Evolutionary conservation across 352 stramenopile genomes (phyloP), one percentile per base, ranked within the genome.

Genomic region (Pythium chondricola): DNA sequence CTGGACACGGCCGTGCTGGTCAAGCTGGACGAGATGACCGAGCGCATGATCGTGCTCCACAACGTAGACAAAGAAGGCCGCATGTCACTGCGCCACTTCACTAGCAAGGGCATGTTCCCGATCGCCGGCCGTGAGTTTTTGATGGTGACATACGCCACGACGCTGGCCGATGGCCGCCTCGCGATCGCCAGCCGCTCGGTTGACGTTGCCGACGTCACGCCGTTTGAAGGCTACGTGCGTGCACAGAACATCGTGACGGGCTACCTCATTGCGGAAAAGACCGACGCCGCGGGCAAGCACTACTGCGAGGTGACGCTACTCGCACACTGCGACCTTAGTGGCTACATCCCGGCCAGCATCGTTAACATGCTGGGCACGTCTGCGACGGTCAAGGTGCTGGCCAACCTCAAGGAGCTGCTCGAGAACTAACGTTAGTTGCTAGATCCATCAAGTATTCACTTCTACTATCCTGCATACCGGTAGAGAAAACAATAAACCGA

Each of bases 321-420:
- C 4, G 81, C 77, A 22, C 81, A 92, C 57, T 77, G 74, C 43
- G 79, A 92, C 42, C 59, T 92, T 41, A 57, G 71, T 8, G 81
- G 81, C n/a, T 89, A 81, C 61, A 87, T 92, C 52, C 81, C 81
- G 24, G 66, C 81, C 20, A 75, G 66, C 43, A 69, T 92, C 44
- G 75, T 89, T 61, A 92, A 89, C 68, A 85, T 86, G 75, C 74
- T 90, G 41, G 79, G 79, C 56, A 90, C 79, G 56, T 90, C 79
- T 5, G 75, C 79, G n/a, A 90, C 79, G 2, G 70, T 86, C 52
- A 86, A 90, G 64, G 74, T 88, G 35, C 68, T 90, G n/a, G 58
- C 65, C 42, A 88, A 75, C 58, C 65, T 90, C 48, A 68, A 85
- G 56, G 58, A 51, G 14, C 66, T 72, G 31, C 62, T 87, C n/a